Evolutionary conservation across 2,329 filamentous ascomycete genomes (phyloP), one percentile per base, ranked within the genome.

Genomic region (Aspergillus fumigatiaffinis): DNA sequence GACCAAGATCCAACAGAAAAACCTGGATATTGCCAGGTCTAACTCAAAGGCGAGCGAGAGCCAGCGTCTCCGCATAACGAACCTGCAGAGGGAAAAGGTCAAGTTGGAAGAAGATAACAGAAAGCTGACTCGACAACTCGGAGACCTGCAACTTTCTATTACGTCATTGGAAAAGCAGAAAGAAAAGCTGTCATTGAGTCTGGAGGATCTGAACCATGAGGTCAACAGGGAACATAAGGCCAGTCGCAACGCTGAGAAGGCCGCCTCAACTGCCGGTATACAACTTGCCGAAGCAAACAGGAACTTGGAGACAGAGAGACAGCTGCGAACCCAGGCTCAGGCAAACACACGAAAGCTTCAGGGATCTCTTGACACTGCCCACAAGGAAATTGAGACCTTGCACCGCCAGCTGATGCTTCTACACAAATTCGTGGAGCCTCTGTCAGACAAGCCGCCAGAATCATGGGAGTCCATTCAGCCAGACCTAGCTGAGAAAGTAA

Each of bases 1-100:
- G 63, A 97, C 97, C 78, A 97, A 97, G 75, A 82, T 99, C 20
- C 93, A 97, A 68, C 93, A 97, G 69, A 97, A 97, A 79, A 94
- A 95, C 29, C 83, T 99, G 6, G 93, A 99, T 70, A 95, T 99
- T 72, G 93, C 93, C 44, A 86, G 94, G 49, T 94, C 93, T 0
- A 91, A 86, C 59, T 96, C 92, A 4, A 88, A 88, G 58, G 93
- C 90, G 29, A 92, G 85, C 60, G 93, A 97, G 65, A 90, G 87
- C 32, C 90, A 92, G 50, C 87, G 92, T 41, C 83, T 87, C 2
- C 89, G 94, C 63, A 80, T 97, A 50, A 75, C 84, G 42, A 86
- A 87, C 57, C 79, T 97, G 28, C 91, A 93, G 62, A 84, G 87
- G 17, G 93, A 97, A 68, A 97, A 96, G 76, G 74, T 83, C 1